These are phyloP conservation scores for Smallanthus sonchifolius DNA, from an alignment of 129 eudicot genomes.

Conservation along the genomic window DNA sequence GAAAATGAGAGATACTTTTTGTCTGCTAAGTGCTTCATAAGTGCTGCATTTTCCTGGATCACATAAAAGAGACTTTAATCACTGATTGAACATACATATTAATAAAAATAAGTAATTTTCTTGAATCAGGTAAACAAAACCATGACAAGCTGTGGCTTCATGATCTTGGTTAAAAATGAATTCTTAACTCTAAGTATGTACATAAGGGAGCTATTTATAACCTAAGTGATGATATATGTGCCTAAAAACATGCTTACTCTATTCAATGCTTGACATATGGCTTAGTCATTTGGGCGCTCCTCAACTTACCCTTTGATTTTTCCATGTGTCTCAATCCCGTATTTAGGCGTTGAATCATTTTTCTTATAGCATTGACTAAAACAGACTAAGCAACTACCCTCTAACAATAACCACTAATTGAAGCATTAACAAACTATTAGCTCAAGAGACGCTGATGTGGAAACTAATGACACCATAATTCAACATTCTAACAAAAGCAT, in stretches of 20 bases:
- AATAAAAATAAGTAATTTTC: neutral
- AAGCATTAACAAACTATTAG: too few species aligned
- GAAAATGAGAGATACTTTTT: slow-evolving; percentile 43
- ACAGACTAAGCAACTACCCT: neutral
- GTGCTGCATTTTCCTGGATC: slow-evolving; percentile 49
- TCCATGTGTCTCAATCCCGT: too few species aligned
- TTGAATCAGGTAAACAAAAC: neutral
- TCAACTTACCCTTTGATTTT: too few species aligned
- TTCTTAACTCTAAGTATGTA: neutral
- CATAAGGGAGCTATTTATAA: neutral
- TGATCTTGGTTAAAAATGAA: neutral
- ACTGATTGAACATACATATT: neutral
- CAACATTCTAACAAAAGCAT: neutral
- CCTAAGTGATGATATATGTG: neutral
- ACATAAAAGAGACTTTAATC: slow-evolving; percentile 7
- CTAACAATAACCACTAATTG: neutral
- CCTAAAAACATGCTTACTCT: neutral
- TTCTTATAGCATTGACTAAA: neutral
- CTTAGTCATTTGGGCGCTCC: too few species aligned
- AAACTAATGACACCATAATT: neutral
- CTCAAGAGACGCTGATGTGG: neutral
- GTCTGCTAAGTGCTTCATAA: slow-evolving; percentile 47
- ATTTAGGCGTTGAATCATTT: neutral
- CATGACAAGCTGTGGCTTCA: slow-evolving; percentile 2
- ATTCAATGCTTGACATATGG: neutral